Base-by-base conservation (phyloP, 2,329 filamentous ascomycete genomes). In the Trichoderma sp. region DNA sequence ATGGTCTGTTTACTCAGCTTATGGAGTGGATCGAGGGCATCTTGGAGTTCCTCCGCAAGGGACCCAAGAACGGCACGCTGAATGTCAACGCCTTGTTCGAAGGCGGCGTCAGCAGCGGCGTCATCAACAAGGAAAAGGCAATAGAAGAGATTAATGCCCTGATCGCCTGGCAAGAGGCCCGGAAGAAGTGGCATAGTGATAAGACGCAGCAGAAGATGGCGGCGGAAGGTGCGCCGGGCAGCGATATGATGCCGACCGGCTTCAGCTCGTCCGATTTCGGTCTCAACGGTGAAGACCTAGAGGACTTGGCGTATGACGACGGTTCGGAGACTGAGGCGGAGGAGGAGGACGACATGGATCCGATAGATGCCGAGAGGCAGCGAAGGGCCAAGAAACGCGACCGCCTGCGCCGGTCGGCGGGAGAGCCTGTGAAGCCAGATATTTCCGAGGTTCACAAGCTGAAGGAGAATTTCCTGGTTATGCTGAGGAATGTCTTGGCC, bases 181-280 rank as follows among this genome's bases (percentile, higher is more conserved):
- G 96, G 70, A 98, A 99, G 87, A 95, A 95, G 83, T 99, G 96
- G 96, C 96, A 99, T 80, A 91, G 95, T 73, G 94, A 97, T 83
- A 99, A 99, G 86, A 99, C 96, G 9, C 86, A 95, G 69, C 96
- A 98, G 84, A 99, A 99, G 87, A 98, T 99, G 96, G 96, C 96
- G 0, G 94, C 94, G 2, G 94, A 95, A 78, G 85, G 86, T 6
- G 84, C 85, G 47, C 80, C 80, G 11, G 84, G 83, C 66, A 81
- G 83, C 21, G 85, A 86, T 30, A 81, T 87, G 71, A 81, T 83
- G 67, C 86, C 87, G 7, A 88, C 87, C 9, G 89, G 85, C 28
- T 97, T 98, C 83, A 90, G 88, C 77, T 91, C 92, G 26, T 89
- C 88, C 63, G 96, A 99, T 82, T 99, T 99, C 83, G 96, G 96